These are phyloP conservation scores for Pichiaceae sp. DNA, from an alignment of 1,139 yeast genomes.

Conservation along the genomic window DNA sequence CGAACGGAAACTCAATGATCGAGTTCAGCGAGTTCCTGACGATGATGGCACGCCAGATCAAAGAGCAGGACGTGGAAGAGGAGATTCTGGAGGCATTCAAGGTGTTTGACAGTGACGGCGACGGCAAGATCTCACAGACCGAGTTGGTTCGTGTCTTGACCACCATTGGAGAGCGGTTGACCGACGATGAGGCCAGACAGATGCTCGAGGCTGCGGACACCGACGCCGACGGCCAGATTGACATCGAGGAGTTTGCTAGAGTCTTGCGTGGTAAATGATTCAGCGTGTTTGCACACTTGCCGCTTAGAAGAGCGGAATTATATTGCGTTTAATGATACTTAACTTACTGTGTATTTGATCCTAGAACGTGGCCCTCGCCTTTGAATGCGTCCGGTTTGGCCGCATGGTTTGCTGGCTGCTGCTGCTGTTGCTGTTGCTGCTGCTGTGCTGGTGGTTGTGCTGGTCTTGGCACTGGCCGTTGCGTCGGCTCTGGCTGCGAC, in stretches of 20 bases:
- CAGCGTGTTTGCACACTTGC: too few species aligned
- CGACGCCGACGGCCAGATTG: constrained; percentile 93
- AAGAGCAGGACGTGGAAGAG: constrained; percentile 90
- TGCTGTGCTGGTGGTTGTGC: not conserved
- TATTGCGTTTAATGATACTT: not conserved
- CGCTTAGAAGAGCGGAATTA: not conserved
- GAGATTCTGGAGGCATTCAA: constrained; percentile 96
- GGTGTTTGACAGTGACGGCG: constrained; percentile 87
- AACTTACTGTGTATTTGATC: not conserved
- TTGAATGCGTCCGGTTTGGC: not conserved
- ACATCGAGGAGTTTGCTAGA: constrained; percentile 79
- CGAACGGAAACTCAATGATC: constrained; percentile 88
- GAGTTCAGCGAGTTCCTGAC: constrained; percentile 75
- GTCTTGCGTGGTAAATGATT: constrained; percentile 24
- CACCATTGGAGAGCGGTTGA: constrained; percentile 90
- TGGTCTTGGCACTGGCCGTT: not conserved
- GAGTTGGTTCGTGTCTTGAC: constrained; percentile 95
- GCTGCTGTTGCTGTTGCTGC: not conserved
- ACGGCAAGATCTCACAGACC: constrained; percentile 92
- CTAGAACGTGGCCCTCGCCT: constrained; percentile 2
- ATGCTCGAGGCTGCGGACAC: constrained; percentile 95
- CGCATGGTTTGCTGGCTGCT: not conserved
- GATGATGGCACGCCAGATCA: constrained; percentile 83
- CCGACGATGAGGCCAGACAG: constrained; percentile 94
- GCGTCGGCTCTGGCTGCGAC: not conserved